phyloP scores from a whole-genome alignment of 1,284 basidiomycete genomes.

The Tilletia indica region DNA sequence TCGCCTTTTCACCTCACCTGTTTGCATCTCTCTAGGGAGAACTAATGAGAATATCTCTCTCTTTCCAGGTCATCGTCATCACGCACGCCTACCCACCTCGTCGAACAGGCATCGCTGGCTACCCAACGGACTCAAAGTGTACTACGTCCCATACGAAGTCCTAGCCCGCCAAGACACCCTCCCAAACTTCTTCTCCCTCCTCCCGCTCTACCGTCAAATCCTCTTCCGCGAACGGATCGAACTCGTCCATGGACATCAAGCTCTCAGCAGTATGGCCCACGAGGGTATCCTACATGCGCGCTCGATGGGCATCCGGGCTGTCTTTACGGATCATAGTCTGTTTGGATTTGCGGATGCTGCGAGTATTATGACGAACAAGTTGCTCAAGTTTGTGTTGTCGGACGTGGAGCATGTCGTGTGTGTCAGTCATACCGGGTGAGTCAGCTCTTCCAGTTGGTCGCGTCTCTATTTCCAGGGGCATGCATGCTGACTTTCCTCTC shows the following conservation, averaged over 20 bases:
- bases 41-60: not conserved
- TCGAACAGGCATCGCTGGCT: conserved; percentile 87
- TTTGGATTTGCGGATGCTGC: conserved; percentile 95
- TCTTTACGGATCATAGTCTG: conserved; percentile 95
- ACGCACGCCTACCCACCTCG: conserved; percentile 85
- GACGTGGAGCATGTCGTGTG: conserved; percentile 93
- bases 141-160: conserved; percentile 83
- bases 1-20: conserved; percentile 48
- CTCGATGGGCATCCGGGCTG: conserved; percentile 66
- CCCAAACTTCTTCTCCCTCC: conserved; percentile 87
- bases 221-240: conserved; percentile 81
- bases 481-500: too few species aligned
- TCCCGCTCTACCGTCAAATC: conserved; percentile 87
- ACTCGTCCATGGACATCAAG: conserved; percentile 88
- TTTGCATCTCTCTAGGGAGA: not conserved
- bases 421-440: conserved; percentile 92
- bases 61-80: conserved; percentile 78
- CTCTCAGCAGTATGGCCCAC: conserved; percentile 82
- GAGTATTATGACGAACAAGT: conserved; percentile 93
- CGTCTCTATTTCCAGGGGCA: not conserved
- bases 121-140: conserved; percentile 80
- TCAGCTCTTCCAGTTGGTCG: conserved; percentile 20
- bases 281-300: conserved; percentile 83
- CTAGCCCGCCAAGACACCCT: conserved; percentile 73
- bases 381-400: conserved; percentile 78